Conservation (phyloP, 768 basidiomycete genomes). For the Phanerodontia chrysosporium region DNA sequence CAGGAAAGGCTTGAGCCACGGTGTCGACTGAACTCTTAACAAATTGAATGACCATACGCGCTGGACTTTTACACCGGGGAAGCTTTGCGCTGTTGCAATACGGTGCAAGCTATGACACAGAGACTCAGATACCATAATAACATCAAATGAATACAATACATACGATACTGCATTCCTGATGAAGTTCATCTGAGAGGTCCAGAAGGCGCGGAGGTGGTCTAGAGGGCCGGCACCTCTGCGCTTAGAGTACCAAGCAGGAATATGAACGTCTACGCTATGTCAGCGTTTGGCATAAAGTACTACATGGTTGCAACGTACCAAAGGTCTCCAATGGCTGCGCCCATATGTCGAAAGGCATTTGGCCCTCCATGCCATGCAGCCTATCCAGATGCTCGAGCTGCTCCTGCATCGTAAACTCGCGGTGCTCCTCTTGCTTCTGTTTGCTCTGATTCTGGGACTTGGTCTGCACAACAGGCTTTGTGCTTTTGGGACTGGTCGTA, state of each 20-base stretch:
- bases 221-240: constrained; percentile 13
- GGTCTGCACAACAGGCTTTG: neutral
- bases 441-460: neutral
- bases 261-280: constrained; percentile 15
- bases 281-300: neutral
- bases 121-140: neutral
- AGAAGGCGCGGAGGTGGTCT: constrained; percentile 15
- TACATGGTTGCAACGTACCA: constrained; percentile 5
- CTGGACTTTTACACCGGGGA: constrained; percentile 28
- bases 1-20: constrained; percentile 35
- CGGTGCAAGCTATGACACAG: constrained; percentile 29
- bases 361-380: constrained; percentile 1
- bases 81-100: constrained; percentile 31
- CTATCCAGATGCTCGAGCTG: constrained; percentile 14
- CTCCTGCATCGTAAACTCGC: constrained; percentile 3
- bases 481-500: neutral
- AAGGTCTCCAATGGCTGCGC: constrained; percentile 8
- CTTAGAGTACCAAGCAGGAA: constrained; percentile 15
- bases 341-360: constrained; percentile 14
- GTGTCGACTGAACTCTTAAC: constrained; percentile 22
- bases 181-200: constrained; percentile 15
- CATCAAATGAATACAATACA: neutral
- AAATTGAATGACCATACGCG: constrained; percentile 20
- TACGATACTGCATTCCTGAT: constrained; percentile 31
- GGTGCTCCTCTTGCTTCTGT: neutral